Evolutionary conservation across 139 green algal genomes (phyloP), one percentile per base, ranked within the genome.

Genomic region (Pleodorina starrii): DNA sequence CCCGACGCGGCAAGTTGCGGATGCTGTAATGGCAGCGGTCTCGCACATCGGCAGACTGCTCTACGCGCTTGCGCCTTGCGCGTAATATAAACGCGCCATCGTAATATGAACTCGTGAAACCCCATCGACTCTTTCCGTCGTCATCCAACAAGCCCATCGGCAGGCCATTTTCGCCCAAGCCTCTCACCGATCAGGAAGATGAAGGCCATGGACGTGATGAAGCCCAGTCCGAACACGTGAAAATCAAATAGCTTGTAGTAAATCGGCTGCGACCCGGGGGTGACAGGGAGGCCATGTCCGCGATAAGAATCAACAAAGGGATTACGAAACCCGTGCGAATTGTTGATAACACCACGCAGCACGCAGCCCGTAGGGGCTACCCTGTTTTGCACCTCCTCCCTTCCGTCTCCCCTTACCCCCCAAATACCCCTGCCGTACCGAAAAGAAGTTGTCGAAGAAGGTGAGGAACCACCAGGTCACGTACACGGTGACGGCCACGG

Each of bases 381-480:
- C n/a, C n/a, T 5, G 54, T 66, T 66, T 66, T 27, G 29, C 54
- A 21, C 54, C 3, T 2, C 54, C 29, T 25, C 9, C n/a, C n/a
- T n/a, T n/a, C 54, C 54, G 7, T 2, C 54, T 66, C 54, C 9
- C n/a, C n/a, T n/a, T n/a, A n/a, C n/a, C 63, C 27, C 27, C 63
- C 27, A 46, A 51, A 46, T 48, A 3, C 69, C 69, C 35, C 35
- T 48, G 32, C 25, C 16, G 5, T 51, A 35, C 92, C 82, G 95
- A 97, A 88, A 99, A 99, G 81, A 99, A 98, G 85, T 95, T 95
- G 91, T 99, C 97, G 88, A 99, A 98, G 85, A 98, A 98, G 12
- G 94, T 95, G 7, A 98, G 89, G 83, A 98, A 98, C 96, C 95
- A 97, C 93, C 92, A 96, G 23, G 95, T 97, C 3, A 97, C 74